Base-by-base conservation (phyloP, 2,329 filamentous ascomycete genomes). In the Coniochaeta sp. region DNA sequence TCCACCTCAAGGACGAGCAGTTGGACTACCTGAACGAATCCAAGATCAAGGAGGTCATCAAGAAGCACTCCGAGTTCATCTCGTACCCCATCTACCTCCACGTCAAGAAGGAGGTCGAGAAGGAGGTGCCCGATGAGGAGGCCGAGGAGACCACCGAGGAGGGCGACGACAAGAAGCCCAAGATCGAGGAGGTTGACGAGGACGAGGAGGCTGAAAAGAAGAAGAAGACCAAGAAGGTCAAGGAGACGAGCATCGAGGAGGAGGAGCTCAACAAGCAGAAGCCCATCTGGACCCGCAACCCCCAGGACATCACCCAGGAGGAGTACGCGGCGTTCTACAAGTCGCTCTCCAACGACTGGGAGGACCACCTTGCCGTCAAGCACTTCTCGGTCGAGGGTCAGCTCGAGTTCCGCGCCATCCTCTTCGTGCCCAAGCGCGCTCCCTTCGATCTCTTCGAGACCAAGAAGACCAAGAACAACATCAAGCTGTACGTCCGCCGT, bases 391-490 rank as follows among this genome's bases (percentile, higher is more conserved):
- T 99, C 67, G 95, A 99, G 85, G 95, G 95, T 88, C 95, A 98
- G 85, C 93, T 99, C 69, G 95, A 99, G 83, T 99, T 99, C 92
- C 93, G 93, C 68, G 95, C 95, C 68, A 96, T 99, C 79, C 92
- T 99, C 76, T 99, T 96, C 84, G 93, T 99, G 60, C 95, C 95
- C 77, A 98, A 99, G 91, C 93, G 95, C 73, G 95, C 95, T 79
- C 95, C 95, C 72, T 99, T 99, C 79, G 95, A 99, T 75, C 90
- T 99, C 65, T 99, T 99, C 78, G 95, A 99, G 90, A 97, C 93
- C 77, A 99, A 99, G 91, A 96, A 97, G 90, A 97, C 93, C 76
- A 99, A 99, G 92, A 99, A 98, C 90, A 99, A 99, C 90, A 98
- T 99, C 88, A 99, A 99, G 89, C 89, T 99, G 72, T 99, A 99